Evolutionary conservation across 441 rosid genomes (phyloP).

Genomic region (Macaranga tanarius): DNA sequence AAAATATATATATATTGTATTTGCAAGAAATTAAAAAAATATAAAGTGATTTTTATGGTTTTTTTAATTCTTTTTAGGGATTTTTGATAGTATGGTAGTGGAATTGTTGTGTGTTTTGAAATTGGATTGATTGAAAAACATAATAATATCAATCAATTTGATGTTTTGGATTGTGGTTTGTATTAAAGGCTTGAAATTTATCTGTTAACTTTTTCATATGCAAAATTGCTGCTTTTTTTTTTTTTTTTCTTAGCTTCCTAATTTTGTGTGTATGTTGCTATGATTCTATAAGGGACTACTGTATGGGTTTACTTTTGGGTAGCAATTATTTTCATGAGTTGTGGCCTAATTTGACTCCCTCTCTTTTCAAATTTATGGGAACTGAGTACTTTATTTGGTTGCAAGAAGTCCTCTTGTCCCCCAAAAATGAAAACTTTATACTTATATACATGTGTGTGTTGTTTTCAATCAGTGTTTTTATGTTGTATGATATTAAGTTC

Average conservation of each 20-base stretch:
- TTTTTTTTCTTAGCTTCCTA: background rate
- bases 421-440: too few species aligned
- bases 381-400: too few species aligned
- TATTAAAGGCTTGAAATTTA: background rate
- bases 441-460: too few species aligned
- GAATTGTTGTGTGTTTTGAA: background rate
- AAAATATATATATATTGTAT: too few species aligned
- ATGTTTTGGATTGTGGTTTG: background rate
- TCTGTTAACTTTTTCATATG: background rate
- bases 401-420: too few species aligned
- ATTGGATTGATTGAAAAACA: background rate
- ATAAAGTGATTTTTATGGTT: background rate
- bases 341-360: too few species aligned
- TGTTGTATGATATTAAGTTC: slow-evolving; percentile 25
- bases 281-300: background rate
- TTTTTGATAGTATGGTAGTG: background rate
- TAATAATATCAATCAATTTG: background rate
- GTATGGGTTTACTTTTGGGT: background rate
- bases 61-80: background rate
- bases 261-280: background rate
- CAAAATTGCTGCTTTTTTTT: too few species aligned
- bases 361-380: too few species aligned
- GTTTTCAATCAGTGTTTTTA: slow-evolving; percentile 13
- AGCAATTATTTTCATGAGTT: background rate
- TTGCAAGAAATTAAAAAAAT: background rate